Evolutionary conservation across 2,329 filamentous ascomycete genomes (phyloP), one percentile per base, ranked within the genome.

Genomic region (Aspergillus ibericus): DNA sequence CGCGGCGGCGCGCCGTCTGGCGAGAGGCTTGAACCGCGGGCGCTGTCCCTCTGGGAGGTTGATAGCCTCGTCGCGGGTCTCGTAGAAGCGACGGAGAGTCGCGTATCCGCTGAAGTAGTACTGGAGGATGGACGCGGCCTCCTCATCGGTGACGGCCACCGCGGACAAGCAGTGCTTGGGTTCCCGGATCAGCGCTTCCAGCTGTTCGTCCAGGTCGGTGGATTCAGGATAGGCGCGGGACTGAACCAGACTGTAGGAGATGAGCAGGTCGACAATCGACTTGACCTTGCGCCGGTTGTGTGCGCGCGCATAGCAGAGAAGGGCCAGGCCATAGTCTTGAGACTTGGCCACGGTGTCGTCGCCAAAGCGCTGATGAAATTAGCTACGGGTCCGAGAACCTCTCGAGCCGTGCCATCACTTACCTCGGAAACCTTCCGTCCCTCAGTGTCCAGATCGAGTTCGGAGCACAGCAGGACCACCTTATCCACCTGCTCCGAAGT

Each of bases 31-130:
- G 59, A 82, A 76, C 20, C 72, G 75, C 5, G 79, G 75, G 50
- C 75, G 78, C 55, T 74, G 66, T 27, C 72, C 75, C 22, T 76
- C 70, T 46, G 68, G 60, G 9, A 75, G 61, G 5, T 74, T 62
- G 4, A 82, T 63, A n/a, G 82, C 80, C 67, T 86, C 84, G 69
- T 98, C 93, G 50, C 93, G 86, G n/a, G 93, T 83, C 62, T 93
- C 89, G 75, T 96, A 98, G 78, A 93, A 97, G 65, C 88, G 89
- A 35, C 93, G 89, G 18, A 98, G 81, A 0, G 92, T 96, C 20
- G 93, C 93, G 70, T 98, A 98, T 20, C 93, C 93, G 72, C 91
- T 95, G 9, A 97, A 86, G 77, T 93, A 89, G 61, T 89, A 90
- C 48, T 93, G 91, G 3, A 98, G 82, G 10, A 96, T 84, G 66